Evolutionary conservation across 148 eudicot genomes (phyloP).

Genomic region (Salicornia ramosissima): DNA sequence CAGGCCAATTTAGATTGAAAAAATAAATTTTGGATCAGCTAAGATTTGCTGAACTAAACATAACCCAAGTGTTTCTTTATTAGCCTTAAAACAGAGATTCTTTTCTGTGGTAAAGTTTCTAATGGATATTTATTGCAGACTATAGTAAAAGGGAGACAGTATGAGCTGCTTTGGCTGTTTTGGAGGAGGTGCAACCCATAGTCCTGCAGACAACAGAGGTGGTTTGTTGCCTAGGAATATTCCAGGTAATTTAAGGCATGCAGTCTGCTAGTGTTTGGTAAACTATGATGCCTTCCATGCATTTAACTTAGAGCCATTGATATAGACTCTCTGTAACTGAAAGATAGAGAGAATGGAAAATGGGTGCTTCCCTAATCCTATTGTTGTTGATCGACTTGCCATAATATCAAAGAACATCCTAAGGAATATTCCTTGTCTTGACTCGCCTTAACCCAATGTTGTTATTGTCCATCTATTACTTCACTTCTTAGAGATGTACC

Average conservation of each 20-base stretch:
- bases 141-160: slow-evolving; percentile 15
- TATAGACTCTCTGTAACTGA: neutral
- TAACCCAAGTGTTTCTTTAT: neutral
- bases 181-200: slow-evolving; percentile 28
- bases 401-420: neutral
- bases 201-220: slow-evolving; percentile 29
- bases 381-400: neutral
- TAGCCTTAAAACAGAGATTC: neutral
- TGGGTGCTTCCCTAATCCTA: neutral
- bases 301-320: neutral
- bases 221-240: slow-evolving; percentile 26
- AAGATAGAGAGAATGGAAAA: neutral
- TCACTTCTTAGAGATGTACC: neutral
- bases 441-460: neutral
- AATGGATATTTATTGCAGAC: neutral
- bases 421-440: neutral
- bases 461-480: neutral
- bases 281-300: neutral
- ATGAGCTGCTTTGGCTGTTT: slow-evolving; percentile 44
- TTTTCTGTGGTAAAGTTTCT: neutral
- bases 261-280: slow-evolving; percentile 4
- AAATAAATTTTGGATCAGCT: too few relatives aligned
- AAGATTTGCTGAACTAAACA: too few relatives aligned
- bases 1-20: too few relatives aligned
- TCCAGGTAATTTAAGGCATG: slow-evolving; percentile 20